Evolutionary conservation across 177 flowering plant genomes (phyloP).

Genomic region (Vitis hybrid): DNA sequence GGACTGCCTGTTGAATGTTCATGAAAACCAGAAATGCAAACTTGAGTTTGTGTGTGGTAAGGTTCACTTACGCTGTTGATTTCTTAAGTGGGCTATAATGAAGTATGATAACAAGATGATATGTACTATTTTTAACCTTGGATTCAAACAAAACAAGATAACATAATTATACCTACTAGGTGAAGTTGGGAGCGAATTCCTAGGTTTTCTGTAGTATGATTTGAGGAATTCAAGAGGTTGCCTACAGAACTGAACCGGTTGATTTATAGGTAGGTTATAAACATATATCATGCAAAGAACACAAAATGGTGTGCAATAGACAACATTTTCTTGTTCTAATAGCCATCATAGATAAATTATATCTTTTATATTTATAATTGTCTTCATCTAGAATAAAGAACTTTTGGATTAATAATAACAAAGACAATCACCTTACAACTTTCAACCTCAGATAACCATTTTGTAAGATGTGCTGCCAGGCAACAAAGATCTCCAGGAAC

Average conservation of each 20-base stretch:
- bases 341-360: background rate
- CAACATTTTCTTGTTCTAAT: background rate
- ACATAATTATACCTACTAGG: too few relatives aligned
- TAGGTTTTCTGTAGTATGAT: background rate
- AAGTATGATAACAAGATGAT: too few relatives aligned
- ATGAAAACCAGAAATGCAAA: background rate
- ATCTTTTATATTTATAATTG: too few relatives aligned
- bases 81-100: too few relatives aligned
- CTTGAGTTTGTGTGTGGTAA: background rate
- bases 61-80: background rate
- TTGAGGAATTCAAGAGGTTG: background rate
- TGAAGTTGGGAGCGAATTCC: too few relatives aligned
- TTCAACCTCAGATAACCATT: constrained; percentile 85
- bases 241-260: background rate
- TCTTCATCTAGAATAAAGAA: constrained; percentile 2
- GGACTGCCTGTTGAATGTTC: background rate
- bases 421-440: constrained; percentile 61
- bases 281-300: background rate
- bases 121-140: background rate
- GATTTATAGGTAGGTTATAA: background rate
- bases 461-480: constrained; percentile 63
- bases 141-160: too few relatives aligned
- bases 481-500: constrained; percentile 68
- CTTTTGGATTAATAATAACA: background rate
- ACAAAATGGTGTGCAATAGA: background rate